Evolutionary conservation across 306 rosid genomes (phyloP).

Genomic region (Luffa aegyptiaca): DNA sequence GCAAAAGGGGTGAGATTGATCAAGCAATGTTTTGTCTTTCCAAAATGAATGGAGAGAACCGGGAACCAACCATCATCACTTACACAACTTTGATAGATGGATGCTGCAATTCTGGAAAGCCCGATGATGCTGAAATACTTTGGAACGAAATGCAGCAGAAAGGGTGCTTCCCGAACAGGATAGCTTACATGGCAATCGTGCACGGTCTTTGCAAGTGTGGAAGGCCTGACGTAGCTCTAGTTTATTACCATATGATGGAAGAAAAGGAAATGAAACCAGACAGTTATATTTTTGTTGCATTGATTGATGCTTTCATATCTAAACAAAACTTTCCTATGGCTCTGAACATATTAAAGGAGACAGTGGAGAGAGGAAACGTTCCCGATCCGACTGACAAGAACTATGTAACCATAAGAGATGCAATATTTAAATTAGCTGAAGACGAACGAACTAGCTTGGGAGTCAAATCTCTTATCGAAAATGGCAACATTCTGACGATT

Average conservation of each 20-base stretch:
- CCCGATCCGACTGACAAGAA: slow-evolving; percentile 48
- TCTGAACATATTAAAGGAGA: slow-evolving; percentile 46
- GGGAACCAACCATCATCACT: slow-evolving; percentile 54
- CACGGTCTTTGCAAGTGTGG: slow-evolving; percentile 66
- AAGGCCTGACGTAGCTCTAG: slow-evolving; percentile 44
- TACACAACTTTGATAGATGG: slow-evolving; percentile 69
- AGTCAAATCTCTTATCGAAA: slow-evolving; percentile 33
- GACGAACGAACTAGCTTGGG: slow-evolving; percentile 33
- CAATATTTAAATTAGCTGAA: slow-evolving; percentile 33
- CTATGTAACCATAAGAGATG: slow-evolving; percentile 36
- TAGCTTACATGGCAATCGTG: slow-evolving; percentile 63
- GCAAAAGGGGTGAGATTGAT: slow-evolving; percentile 48
- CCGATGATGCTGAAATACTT: slow-evolving; percentile 51
- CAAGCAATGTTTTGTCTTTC: slow-evolving; percentile 46
- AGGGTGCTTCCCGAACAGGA: slow-evolving; percentile 56
- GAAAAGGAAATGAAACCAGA: slow-evolving; percentile 54
- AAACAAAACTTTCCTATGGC: slow-evolving; percentile 33
- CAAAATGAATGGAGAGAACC: slow-evolving; percentile 38
- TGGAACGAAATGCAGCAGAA: slow-evolving; percentile 56
- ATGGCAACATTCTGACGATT: slow-evolving; percentile 37
- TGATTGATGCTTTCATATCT: slow-evolving; percentile 45
- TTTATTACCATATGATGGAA: slow-evolving; percentile 53
- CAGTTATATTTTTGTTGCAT: slow-evolving; percentile 40
- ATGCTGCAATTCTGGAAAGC: slow-evolving; percentile 50
- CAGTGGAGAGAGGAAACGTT: slow-evolving; percentile 34